Evolutionary conservation across 2,329 filamentous ascomycete genomes (phyloP), one percentile per base, ranked within the genome.

Genomic region (Ophiostoma ips): DNA sequence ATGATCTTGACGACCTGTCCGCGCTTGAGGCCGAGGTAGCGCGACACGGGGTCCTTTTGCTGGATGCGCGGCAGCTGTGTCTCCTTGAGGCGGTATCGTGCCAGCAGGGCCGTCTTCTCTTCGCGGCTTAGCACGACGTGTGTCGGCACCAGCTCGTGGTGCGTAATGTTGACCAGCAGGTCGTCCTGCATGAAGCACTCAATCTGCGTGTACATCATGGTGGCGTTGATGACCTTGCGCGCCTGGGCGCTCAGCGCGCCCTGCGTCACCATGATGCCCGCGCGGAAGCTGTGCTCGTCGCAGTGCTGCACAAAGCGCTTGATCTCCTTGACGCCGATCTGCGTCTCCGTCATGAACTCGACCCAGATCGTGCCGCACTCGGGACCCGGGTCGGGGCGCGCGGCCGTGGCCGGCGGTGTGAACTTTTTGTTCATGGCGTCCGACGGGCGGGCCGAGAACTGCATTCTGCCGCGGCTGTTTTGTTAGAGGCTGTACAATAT

Each of bases 1-100:
- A 98, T 95, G 60, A 98, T 98, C 78, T 98, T 98, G 61, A 98
- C 92, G 3, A 98, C 89, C 68, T 95, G 86, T 3, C 89, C 88
- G 63, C 89, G 77, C 71, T 85, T 84, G 63, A 98, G 71, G 12
- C 92, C 92, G 50, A 95, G 71, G 66, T 96, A 98, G 60, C 84
- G 82, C 24, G 92, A 87, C 48, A 98, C 88, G 3, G 92, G 92
- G 65, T 98, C 92, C 58, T 85, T 86, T 57, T 85, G 78, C 66
- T 95, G 79, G 60, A 98, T 95, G 51, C 92, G 77, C 5, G 92
- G 92, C 62, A 98, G 72, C 71, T 98, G 92, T 10, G 87, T 95
- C 75, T 98, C 92, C 79, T 95, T 96, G 66, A 98, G 70, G 46
- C 92, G 80, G 69, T 98, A 98, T 55, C 92, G 76, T 68, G 88